Conservation (phyloP, 768 basidiomycete genomes). For the Pisolithus sp. region DNA sequence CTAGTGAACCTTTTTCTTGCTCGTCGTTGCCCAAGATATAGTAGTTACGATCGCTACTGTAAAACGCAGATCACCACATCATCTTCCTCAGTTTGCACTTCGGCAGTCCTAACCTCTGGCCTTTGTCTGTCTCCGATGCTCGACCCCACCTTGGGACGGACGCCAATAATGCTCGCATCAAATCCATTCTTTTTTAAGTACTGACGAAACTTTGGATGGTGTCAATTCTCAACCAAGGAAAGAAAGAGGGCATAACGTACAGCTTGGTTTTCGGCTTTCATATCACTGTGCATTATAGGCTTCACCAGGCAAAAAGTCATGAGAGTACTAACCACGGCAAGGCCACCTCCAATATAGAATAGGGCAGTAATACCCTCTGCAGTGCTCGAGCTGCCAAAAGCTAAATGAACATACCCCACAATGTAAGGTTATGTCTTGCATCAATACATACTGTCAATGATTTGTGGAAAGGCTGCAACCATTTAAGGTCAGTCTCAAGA, state of each 20-base stretch:
- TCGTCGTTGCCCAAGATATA: no score
- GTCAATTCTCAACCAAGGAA: not conserved
- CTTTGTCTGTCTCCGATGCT: no score
- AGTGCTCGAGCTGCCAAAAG: conserved; percentile 51
- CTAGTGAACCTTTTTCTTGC: no score
- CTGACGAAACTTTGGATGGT: conserved; percentile 57
- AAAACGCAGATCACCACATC: no score
- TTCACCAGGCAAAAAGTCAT: conserved; percentile 67
- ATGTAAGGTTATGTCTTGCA: no score
- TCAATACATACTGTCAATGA: no score
- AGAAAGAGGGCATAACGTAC: conserved; percentile 33
- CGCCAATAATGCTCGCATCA: conserved; percentile 55
- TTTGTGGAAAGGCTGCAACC: no score
- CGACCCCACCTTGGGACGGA: no score
- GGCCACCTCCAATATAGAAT: conserved; percentile 82
- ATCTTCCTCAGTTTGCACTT: no score
- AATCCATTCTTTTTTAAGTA: conserved; percentile 78
- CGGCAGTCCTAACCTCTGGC: no score
- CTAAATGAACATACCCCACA: conserved; percentile 24
- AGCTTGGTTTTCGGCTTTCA: conserved; percentile 65
- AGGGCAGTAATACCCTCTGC: conserved; percentile 73
- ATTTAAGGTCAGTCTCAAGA: no score
- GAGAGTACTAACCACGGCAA: conserved; percentile 73
- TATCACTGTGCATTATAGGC: conserved; percentile 70
- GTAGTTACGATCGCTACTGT: no score